phyloP scores from a whole-genome alignment of 768 basidiomycete species.

The Kwoniella newhampshirensis region DNA sequence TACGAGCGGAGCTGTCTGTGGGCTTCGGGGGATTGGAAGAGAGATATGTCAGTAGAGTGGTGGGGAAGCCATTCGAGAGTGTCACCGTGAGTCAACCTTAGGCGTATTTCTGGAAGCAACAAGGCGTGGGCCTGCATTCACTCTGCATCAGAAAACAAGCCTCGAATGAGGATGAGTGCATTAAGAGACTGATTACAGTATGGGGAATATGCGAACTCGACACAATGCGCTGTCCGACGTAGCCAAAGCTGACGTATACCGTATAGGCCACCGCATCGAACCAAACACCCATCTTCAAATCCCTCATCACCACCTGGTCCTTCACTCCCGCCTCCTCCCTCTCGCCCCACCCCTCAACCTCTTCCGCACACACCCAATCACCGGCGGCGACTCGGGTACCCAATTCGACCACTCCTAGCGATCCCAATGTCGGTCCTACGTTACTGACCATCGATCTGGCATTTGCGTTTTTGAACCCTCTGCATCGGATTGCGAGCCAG shows the following conservation, averaged over 20 bases:
- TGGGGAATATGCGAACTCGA: too few relatives aligned
- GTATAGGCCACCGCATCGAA: conserved; percentile 46
- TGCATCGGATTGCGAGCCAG: conserved; percentile 78
- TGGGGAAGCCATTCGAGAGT: conserved; percentile 70
- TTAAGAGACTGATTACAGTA: too few relatives aligned
- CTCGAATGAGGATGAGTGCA: too few relatives aligned
- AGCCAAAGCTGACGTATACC: conserved; percentile 6
- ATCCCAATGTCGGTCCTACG: conserved; percentile 59
- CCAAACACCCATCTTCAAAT: conserved; percentile 47
- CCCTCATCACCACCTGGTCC: conserved; percentile 56
- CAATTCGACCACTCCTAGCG: conserved; percentile 17
- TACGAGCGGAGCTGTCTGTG: conserved; percentile 83
- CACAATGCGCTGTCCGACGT: too few relatives aligned
- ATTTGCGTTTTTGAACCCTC: conserved; percentile 81
- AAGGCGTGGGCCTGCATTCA: too few relatives aligned
- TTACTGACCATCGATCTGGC: conserved; percentile 78
- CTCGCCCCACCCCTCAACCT: conserved; percentile 55
- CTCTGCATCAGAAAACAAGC: too few relatives aligned
- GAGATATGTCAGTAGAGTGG: conserved; percentile 81
- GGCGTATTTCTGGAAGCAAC: too few relatives aligned
- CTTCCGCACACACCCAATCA: conserved; percentile 17
- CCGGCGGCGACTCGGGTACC: conserved; percentile 1
- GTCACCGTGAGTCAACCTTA: conserved; percentile 81
- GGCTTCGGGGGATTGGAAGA: conserved; percentile 86
- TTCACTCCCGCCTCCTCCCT: conserved; percentile 62